Percentiles rank a stretch among this genome's conserved stretches.
phyloP scores from a whole-genome alignment of 164 flowering plant genomes.

The Cinnamomum micranthum region DNA sequence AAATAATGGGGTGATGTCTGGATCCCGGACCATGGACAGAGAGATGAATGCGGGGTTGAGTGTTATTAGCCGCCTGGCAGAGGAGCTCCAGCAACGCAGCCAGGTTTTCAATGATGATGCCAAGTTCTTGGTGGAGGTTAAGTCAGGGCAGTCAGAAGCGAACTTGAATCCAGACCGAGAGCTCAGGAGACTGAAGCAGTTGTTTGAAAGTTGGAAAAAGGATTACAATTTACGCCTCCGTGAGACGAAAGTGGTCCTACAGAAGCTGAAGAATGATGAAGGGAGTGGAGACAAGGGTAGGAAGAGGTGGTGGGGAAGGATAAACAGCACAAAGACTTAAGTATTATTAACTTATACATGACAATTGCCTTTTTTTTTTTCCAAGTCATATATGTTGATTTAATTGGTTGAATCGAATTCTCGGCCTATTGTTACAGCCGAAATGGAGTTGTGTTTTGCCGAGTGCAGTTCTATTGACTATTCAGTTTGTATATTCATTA shows the following conservation, averaged over 20 bases:
- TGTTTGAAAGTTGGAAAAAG: slow-evolving; percentile 95
- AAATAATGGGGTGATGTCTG: slow-evolving; percentile 53
- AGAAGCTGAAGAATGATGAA: slow-evolving; percentile 73
- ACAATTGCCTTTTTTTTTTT: not conserved
- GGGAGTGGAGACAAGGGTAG: slow-evolving; percentile 40
- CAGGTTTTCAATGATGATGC: slow-evolving; percentile 95
- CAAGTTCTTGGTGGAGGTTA: slow-evolving; percentile 93
- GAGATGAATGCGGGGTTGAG: slow-evolving; percentile 75
- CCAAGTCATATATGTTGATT: too few relatives aligned
- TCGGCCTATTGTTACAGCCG: not conserved
- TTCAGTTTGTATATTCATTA: not conserved
- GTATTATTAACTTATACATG: not conserved
- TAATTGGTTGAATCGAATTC: not conserved
- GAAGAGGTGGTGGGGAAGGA: slow-evolving; percentile 94
- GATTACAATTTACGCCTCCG: slow-evolving; percentile 71
- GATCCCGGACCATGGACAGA: slow-evolving; percentile 15
- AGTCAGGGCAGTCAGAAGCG: slow-evolving; percentile 89
- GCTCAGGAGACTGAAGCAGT: slow-evolving; percentile 71
- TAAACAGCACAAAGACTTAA: slow-evolving; percentile 58
- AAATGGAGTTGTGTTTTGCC: not conserved
- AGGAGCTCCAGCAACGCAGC: slow-evolving; percentile 87
- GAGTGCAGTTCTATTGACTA: not conserved
- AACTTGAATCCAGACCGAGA: slow-evolving; percentile 79
- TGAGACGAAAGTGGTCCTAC: slow-evolving; percentile 76
- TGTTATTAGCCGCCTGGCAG: slow-evolving; percentile 76